phyloP scores from a whole-genome alignment of 2,329 filamentous ascomycete species.

The Fusarium piperis region DNA sequence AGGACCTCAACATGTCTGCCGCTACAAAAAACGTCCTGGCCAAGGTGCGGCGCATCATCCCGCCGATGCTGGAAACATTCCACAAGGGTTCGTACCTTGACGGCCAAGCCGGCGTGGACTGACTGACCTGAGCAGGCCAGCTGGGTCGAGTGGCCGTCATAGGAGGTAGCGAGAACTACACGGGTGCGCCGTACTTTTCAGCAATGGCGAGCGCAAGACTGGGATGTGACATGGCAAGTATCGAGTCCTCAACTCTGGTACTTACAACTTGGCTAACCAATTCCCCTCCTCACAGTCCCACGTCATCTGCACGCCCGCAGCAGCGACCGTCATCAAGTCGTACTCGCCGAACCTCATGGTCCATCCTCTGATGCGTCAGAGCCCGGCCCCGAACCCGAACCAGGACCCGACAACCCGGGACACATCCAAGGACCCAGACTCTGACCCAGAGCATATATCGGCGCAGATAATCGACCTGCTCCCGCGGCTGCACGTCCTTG shows the following conservation, averaged over 20 bases:
- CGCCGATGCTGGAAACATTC: conserved; percentile 93
- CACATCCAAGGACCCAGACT: conserved; percentile 50
- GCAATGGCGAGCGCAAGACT: conserved; percentile 94
- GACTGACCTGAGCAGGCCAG: conserved; percentile 72
- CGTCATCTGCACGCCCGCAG: conserved; percentile 93
- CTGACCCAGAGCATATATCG: conserved; percentile 69
- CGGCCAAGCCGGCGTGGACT: background rate
- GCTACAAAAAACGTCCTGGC: conserved; percentile 78
- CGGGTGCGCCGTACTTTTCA: conserved; percentile 96
- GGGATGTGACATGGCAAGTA: conserved; percentile 85
- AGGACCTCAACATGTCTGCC: conserved; percentile 65
- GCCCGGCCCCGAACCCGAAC: conserved; percentile 48
- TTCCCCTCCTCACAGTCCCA: conserved; percentile 69
- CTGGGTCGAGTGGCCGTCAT: conserved; percentile 92
- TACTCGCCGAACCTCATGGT: conserved; percentile 99
- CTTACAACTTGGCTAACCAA: conserved; percentile 1
- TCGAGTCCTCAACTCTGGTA: background rate
- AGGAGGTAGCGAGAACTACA: conserved; percentile 95
- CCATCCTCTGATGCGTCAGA: conserved; percentile 91
- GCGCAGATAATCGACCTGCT: conserved; percentile 81
- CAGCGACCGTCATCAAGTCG: conserved; percentile 90
- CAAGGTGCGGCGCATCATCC: conserved; percentile 89
- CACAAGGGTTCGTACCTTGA: conserved; percentile 78
- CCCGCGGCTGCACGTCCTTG: conserved; percentile 86
- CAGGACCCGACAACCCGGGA: conserved; percentile 55